Evolutionary conservation across 305 asterid genomes (phyloP).

Genomic region (Coffea humblotiana): DNA sequence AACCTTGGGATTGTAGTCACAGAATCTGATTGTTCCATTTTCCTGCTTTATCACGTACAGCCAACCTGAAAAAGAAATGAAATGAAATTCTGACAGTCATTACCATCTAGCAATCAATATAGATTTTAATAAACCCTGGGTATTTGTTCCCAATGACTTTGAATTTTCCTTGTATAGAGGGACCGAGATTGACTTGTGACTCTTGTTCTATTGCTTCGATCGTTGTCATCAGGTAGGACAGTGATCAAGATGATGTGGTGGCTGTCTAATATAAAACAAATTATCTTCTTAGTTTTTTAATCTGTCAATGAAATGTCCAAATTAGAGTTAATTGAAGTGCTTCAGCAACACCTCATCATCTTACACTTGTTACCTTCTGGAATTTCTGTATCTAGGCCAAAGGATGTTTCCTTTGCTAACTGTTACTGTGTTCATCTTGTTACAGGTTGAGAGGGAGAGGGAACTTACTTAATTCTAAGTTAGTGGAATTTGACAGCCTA

Average conservation of each 20-base stretch:
- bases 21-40: background rate
- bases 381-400: background rate
- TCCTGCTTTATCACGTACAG: background rate
- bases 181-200: background rate
- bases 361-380: background rate
- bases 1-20: background rate
- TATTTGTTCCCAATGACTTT: background rate
- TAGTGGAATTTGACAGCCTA: constrained; percentile 70
- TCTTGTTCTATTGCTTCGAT: background rate
- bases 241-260: background rate
- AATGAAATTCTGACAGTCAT: background rate
- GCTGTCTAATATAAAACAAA: background rate
- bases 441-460: constrained; percentile 90
- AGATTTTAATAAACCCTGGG: background rate
- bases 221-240: background rate
- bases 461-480: constrained; percentile 57
- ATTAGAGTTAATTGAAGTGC: background rate
- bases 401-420: constrained; percentile 10
- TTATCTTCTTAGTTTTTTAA: background rate
- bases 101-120: background rate
- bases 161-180: background rate
- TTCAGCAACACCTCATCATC: too few species aligned
- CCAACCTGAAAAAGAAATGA: too few species aligned
- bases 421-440: constrained; percentile 23
- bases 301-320: background rate